Base-by-base conservation (phyloP, 495 filamentous ascomycete genomes). In the Hypoxylon fuscum region DNA sequence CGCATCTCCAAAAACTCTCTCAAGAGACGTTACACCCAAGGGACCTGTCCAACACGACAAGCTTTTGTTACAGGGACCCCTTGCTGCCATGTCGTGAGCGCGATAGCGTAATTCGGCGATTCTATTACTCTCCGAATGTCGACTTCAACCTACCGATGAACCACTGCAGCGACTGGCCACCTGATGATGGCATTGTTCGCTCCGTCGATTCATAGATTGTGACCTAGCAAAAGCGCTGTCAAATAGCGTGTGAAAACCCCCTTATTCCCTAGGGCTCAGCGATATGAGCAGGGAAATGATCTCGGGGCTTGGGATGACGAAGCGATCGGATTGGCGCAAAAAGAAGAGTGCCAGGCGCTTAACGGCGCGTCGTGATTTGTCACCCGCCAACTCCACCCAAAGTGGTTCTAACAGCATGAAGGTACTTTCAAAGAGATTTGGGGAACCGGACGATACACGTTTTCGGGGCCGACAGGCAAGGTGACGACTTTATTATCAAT, bases 81-180 rank as follows among this genome's bases (percentile, higher is more conserved):
- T 11, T 34, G 31, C 31, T 34, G 22, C 47, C 49, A 40, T 52
- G 56, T 31, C 35, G 21, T 2, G 21, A 23, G 40, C 23, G 21
- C 22, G 17, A 62, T 54, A 50, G 48, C 56, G 52, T 43, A 22
- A 54, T 57, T 61, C 57, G 63, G 63, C 46, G 35, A 51, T 66
- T 61, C 48, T 14, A 61, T 56, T 66, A 53, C 57, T 53, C 34
- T 49, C 63, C 63, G 63, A 61, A 48, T 50, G 43, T 59, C 29
- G 34, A 47, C 17, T 37, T 48, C 47, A 34, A 23, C 11, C 25
- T 32, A 46, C 34, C 15, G 23, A 47, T 23, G 38, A 56, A 5
- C 31, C 29, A 37, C 59, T 43, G 45, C 31, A 43, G 34, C 50
- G 43, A 52, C 20, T 40, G 54, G 34, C 27, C 54, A 46, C 49